A percentile compares a stretch with the other conserved stretches of the same genome.
Conservation (phyloP, 768 basidiomycete genomes). For the Mycena galopus region DNA sequence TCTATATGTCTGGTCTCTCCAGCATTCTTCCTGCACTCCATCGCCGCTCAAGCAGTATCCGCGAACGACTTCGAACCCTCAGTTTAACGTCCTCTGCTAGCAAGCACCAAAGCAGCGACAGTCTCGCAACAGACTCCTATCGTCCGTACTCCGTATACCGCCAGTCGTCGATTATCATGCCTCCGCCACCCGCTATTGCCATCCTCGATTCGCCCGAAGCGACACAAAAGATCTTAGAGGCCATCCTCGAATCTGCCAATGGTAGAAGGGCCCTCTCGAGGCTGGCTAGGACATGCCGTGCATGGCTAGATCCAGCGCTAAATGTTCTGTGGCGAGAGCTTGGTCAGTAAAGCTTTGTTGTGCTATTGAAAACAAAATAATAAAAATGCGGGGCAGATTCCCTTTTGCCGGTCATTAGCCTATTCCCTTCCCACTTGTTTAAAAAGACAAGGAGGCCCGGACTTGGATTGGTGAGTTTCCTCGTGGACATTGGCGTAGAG, state of each 20-base stretch:
- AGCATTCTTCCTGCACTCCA: conserved; percentile 42
- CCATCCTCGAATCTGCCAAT: conserved; percentile 67
- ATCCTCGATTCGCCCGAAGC: conserved; percentile 53
- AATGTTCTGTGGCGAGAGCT: conserved; percentile 83
- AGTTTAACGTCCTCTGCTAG: conserved; percentile 38
- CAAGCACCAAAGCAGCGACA: conserved; percentile 39
- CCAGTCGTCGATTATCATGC: conserved; percentile 51
- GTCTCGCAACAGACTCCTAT: conserved; percentile 48
- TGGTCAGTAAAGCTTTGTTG: conserved; percentile 13
- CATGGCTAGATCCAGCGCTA: conserved; percentile 80
- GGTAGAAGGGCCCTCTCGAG: conserved; percentile 78
- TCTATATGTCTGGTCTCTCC: conserved; percentile 35
- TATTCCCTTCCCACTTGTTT: conserved; percentile 77
- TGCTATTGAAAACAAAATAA: neutral
- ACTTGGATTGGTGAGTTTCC: conserved; percentile 71
- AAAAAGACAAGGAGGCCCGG: conserved; percentile 81
- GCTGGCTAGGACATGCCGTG: conserved; percentile 80
- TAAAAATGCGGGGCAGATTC: conserved; percentile 57
- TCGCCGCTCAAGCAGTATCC: conserved; percentile 49
- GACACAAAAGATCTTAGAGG: conserved; percentile 58
- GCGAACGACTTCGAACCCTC: conserved; percentile 49
- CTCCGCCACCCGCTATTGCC: conserved; percentile 61
- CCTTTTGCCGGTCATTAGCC: conserved; percentile 74
- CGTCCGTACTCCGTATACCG: conserved; percentile 60
- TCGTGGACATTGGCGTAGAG: conserved; percentile 57